These are phyloP conservation scores for Fusarium concolor DNA, from an alignment of 2,329 filamentous ascomycete species.

Conservation along the genomic window DNA sequence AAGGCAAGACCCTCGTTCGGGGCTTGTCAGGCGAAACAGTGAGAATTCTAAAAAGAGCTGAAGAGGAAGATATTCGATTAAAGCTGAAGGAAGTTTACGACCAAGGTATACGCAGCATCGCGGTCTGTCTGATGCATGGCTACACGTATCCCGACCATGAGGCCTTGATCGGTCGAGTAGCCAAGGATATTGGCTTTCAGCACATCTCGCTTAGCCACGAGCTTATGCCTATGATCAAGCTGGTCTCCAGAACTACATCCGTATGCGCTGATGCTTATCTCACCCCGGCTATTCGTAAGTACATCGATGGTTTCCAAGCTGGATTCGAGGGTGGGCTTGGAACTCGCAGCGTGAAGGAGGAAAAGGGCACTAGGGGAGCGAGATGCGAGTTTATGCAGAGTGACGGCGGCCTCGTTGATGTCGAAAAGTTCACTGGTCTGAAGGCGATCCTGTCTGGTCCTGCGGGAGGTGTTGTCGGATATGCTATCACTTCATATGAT, in stretches of 20 bases:
- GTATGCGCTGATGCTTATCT: conserved; percentile 59
- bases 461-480: conserved; percentile 93
- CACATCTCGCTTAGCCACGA: conserved; percentile 74
- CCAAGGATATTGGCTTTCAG: conserved; percentile 77
- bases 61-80: conserved; percentile 63
- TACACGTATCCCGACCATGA: conserved; percentile 94
- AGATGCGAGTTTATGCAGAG: conserved; percentile 97
- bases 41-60: conserved; percentile 71
- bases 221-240: conserved; percentile 59
- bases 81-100: conserved; percentile 73
- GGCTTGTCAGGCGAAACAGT: conserved; percentile 78
- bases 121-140: conserved; percentile 91
- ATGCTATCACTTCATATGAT: conserved; percentile 92
- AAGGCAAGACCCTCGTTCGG: conserved; percentile 70
- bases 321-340: conserved; percentile 87
- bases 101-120: conserved; percentile 80
- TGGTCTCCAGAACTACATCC: conserved; percentile 57
- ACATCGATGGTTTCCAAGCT: conserved; percentile 78
- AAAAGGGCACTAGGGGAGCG: conserved; percentile 73
- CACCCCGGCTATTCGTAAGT: conserved; percentile 57
- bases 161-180: conserved; percentile 78
- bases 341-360: conserved; percentile 76
- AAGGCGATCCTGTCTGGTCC: conserved; percentile 89
- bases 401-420: conserved; percentile 79
- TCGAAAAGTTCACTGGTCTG: conserved; percentile 84